Conservation (phyloP, 352 stramenopile species). For the Pythium angustatum region DNA sequence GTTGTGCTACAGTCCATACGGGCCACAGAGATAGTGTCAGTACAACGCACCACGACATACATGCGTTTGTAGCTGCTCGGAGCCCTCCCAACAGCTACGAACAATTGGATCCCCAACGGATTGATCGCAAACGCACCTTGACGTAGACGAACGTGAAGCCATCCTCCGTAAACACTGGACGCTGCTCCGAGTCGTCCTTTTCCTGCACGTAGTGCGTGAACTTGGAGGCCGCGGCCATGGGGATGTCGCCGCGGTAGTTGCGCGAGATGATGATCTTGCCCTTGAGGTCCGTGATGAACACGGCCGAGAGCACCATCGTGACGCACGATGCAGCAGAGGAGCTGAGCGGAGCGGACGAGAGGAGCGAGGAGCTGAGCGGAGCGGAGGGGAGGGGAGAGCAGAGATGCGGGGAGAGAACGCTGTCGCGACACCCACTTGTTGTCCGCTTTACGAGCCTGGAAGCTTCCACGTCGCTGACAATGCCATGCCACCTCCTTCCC, state of each 20-base stretch:
- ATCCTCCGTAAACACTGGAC: conserved; percentile 93
- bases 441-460: conserved; percentile 7
- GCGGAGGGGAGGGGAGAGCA: not conserved
- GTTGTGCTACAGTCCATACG: conserved; percentile 83
- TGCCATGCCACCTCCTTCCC: not conserved
- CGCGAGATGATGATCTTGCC: conserved; percentile 99
- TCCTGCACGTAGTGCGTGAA: conserved; percentile 93
- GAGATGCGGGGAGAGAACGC: not conserved
- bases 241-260: conserved; percentile 99
- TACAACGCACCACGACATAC: not conserved
- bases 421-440: not conserved
- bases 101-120: no score
- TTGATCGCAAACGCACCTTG: conserved; percentile 82
- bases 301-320: conserved; percentile 95
- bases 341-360: not conserved
- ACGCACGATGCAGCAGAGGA: not conserved
- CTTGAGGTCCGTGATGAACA: conserved; percentile 99
- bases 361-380: not conserved
- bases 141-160: conserved; percentile 95
- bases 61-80: not conserved
- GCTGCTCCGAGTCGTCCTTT: conserved; percentile 93
- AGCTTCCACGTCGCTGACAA: conserved; percentile 34
- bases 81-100: not conserved
- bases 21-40: not conserved
- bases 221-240: conserved; percentile 90